Evolutionary conservation across 2,329 filamentous ascomycete genomes (phyloP), one percentile per base, ranked within the genome.

Genomic region (Penicillium olsonii): DNA sequence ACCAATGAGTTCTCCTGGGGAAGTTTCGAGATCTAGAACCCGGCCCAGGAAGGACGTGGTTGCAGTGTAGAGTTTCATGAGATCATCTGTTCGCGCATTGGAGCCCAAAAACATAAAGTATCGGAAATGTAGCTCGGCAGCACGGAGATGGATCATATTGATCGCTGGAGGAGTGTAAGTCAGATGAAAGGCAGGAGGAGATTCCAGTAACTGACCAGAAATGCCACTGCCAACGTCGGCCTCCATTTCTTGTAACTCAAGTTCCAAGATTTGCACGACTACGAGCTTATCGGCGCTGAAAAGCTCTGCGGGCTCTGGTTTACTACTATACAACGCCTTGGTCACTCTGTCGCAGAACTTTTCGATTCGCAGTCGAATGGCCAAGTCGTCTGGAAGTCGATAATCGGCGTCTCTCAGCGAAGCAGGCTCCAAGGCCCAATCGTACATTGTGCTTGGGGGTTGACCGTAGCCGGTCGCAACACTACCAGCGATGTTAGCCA

Each of bases 391-490:
- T 18, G 80, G 77, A 50, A 82, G 65, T 10, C 68, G 68, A 47
- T 76, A 78, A 48, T 71, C 72, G 1, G 72, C 70, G 51, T 75
- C 73, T 46, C 65, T 72, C 42, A 72, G 60, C 24, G 75, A 74
- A n/a, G 69, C 68, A 14, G 70, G 69, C 37, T 73, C 71, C 20
- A 80, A 75, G 10, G 77, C 84, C 71, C 75, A 84, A 56, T 79
- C 83, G 65, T 79, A 85, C 48, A 76, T 78, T 34, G 79, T 84
- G 58, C 79, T 76, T 4, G 84, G 80, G 15, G 84, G 84, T 59
- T 85, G 82, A 5, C 84, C 84, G 59, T 84, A 82, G 5, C 82
- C 81, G 24, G 82, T 85, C 4, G 82, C 82, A 48, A 85, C 82
- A 51, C 80, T 82, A 41, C 26, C 11, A 15, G 33, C 18, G 56